Percentiles rank a stretch among this genome's conserved stretches.
Conservation (phyloP, 306 rosid species). For the Ormosia semicastrata region DNA sequence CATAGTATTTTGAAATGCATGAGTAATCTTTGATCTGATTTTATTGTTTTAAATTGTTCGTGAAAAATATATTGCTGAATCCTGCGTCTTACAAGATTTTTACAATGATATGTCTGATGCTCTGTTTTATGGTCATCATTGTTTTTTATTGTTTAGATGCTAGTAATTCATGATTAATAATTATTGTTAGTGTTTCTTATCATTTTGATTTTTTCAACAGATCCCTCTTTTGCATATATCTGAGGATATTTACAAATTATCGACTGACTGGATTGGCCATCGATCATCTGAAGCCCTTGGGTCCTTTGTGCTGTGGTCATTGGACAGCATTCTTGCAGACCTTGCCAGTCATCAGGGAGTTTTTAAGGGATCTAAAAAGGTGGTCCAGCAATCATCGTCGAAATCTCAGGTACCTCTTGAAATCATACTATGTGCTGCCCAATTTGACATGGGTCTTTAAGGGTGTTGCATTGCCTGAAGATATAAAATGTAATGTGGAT, state of each 20-base stretch:
- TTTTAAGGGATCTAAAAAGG: constrained; percentile 67
- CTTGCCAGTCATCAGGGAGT: constrained; percentile 52
- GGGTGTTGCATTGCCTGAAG: neutral
- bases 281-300: constrained; percentile 59
- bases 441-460: neutral
- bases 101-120: neutral
- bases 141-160: neutral
- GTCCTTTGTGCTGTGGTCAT: constrained; percentile 61
- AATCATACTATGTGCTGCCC: neutral
- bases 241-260: constrained; percentile 55
- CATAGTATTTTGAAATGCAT: constrained; percentile 5
- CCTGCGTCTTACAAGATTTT: neutral
- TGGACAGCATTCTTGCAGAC: constrained; percentile 66
- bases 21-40: neutral
- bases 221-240: constrained; percentile 67
- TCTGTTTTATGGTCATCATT: neutral
- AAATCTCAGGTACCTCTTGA: constrained; percentile 62
- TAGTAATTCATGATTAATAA: neutral
- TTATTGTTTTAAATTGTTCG: neutral
- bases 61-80: neutral
- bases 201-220: constrained; percentile 35
- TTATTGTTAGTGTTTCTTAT: neutral
- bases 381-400: constrained; percentile 49
- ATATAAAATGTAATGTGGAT: neutral
- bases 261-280: constrained; percentile 64